Conservation (phyloP, 192 early-diverging fungal species). For the Entrophospora sp. region DNA sequence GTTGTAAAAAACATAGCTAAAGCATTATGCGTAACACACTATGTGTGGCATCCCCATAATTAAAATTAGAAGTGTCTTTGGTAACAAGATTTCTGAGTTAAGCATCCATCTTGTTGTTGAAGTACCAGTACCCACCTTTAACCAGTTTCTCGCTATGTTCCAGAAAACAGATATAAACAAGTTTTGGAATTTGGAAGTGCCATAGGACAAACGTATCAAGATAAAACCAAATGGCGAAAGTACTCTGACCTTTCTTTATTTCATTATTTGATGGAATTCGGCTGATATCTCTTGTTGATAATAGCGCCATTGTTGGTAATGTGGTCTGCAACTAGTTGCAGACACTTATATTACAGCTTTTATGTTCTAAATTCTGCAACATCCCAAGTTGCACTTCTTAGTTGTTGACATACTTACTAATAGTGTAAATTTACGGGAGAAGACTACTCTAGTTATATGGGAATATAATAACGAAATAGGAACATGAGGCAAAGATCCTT, state of each 20-base stretch:
- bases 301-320: not conserved
- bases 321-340: too few relatives aligned
- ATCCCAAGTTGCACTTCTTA: too few relatives aligned
- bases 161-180: not conserved
- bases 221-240: not conserved
- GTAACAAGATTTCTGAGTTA: too few relatives aligned
- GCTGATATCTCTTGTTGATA: not conserved
- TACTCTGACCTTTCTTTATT: not conserved
- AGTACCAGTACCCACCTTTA: too few relatives aligned
- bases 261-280: not conserved
- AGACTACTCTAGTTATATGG: not conserved
- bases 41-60: too few relatives aligned
- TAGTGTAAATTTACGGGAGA: not conserved
- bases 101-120: too few relatives aligned
- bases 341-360: too few relatives aligned
- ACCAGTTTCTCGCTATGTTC: not conserved
- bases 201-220: not conserved
- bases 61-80: too few relatives aligned
- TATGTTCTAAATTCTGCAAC: too few relatives aligned
- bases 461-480: conserved; percentile 5
- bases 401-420: not conserved
- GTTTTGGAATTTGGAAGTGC: not conserved
- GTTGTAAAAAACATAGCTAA: too few relatives aligned
- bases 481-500: not conserved
- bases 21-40: too few relatives aligned